These are phyloP conservation scores for Pythium utonaiense DNA, from an alignment of 352 stramenopile genomes.

Conservation along the genomic window DNA sequence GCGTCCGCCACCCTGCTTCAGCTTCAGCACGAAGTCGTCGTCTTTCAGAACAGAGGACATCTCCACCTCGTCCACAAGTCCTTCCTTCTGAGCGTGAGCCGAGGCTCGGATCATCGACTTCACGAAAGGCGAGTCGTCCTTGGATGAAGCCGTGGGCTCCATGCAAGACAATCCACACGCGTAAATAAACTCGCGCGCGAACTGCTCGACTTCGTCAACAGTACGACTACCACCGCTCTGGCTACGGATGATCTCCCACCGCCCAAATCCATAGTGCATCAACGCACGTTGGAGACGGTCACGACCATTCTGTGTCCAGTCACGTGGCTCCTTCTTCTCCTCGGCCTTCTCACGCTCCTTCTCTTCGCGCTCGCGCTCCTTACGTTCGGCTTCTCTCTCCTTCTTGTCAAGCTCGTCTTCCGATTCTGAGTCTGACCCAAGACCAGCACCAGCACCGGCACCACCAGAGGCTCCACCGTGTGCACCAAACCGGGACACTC, in stretches of 20 bases:
- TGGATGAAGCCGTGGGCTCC: slow-evolving; percentile 48
- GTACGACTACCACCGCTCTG: slow-evolving; percentile 85
- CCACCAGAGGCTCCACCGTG: slow-evolving; percentile 10
- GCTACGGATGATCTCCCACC: slow-evolving; percentile 87
- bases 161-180: slow-evolving; percentile 72
- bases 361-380: slow-evolving; percentile 39
- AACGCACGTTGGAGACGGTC: slow-evolving; percentile 80
- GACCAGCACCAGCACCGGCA: background rate
- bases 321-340: slow-evolving; percentile 71
- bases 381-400: slow-evolving; percentile 42
- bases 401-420: slow-evolving; percentile 54
- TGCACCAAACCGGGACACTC: slow-evolving; percentile 76
- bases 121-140: slow-evolving; percentile 81
- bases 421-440: slow-evolving; percentile 57
- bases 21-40: slow-evolving; percentile 84
- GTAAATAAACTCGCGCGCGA: slow-evolving; percentile 86
- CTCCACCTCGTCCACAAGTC: slow-evolving; percentile 71
- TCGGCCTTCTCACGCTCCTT: slow-evolving; percentile 32
- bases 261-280: slow-evolving; percentile 86
- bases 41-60: slow-evolving; percentile 77
- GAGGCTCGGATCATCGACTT: slow-evolving; percentile 75
- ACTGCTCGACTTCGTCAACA: slow-evolving; percentile 78
- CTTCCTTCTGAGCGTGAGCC: slow-evolving; percentile 56
- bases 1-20: slow-evolving; percentile 81
- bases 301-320: slow-evolving; percentile 86